Percentiles rank a stretch among this genome's conserved stretches.
Conservation (phyloP, 768 basidiomycete genomes). For the Strobilomyces dryophilus region DNA sequence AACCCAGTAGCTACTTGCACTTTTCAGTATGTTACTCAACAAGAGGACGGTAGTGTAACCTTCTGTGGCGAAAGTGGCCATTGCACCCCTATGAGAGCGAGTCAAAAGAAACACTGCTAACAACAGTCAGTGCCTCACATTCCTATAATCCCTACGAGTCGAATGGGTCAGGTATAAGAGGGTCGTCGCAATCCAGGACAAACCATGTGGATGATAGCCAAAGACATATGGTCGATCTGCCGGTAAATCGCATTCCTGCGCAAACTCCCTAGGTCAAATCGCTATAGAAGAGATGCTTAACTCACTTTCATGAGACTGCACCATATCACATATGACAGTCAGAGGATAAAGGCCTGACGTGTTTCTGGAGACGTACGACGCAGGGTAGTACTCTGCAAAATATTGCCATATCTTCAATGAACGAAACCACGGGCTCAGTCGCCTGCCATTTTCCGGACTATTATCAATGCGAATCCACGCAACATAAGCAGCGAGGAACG, state of each 20-base stretch:
- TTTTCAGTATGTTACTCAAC: neutral
- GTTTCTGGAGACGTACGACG: slow-evolving; percentile 58
- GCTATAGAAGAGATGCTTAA: neutral
- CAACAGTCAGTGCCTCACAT: slow-evolving; percentile 57
- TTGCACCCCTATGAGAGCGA: slow-evolving; percentile 63
- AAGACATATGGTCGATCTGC: slow-evolving; percentile 93
- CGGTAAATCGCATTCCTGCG: slow-evolving; percentile 80
- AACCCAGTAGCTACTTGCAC: slow-evolving; percentile 73
- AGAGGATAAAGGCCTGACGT: neutral
- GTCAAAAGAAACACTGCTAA: neutral
- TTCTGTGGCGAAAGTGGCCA: slow-evolving; percentile 96
- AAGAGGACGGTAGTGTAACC: slow-evolving; percentile 39
- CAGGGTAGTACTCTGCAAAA: slow-evolving; percentile 90
- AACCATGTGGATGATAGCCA: slow-evolving; percentile 97
- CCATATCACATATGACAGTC: neutral
- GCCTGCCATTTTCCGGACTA: slow-evolving; percentile 68
- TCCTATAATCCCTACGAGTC: slow-evolving; percentile 81
- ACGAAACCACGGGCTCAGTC: slow-evolving; percentile 73
- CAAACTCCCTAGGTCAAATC: neutral
- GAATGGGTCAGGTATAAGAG: slow-evolving; percentile 1
- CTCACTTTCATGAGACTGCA: slow-evolving; percentile 34
- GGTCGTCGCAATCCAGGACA: slow-evolving; percentile 15
- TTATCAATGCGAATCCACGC: slow-evolving; percentile 78
- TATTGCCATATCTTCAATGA: slow-evolving; percentile 73
- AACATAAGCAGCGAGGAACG: slow-evolving; percentile 69